Evolutionary conservation across 192 early-diverging fungal species (phyloP).

Genomic region (Chytriomyces hyalinus): DNA sequence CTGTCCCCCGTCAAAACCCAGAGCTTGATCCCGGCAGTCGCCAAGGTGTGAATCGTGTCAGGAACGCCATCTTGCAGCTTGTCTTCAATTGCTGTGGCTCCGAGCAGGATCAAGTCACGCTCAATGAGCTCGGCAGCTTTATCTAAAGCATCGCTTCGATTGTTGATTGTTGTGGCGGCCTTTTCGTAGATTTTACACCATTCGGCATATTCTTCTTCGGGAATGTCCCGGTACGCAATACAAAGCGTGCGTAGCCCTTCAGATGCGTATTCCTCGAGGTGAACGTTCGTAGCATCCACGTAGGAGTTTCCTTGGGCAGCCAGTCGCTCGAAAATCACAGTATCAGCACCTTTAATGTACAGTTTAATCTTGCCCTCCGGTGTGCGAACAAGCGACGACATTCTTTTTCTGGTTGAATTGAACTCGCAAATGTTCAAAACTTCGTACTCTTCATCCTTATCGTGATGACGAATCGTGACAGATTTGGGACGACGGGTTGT

Average conservation of each 20-base stretch:
- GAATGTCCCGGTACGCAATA: slow-evolving; percentile 91
- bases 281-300: slow-evolving; percentile 68
- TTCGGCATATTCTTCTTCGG: slow-evolving; percentile 81
- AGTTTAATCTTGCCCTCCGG: slow-evolving; percentile 84
- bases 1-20: slow-evolving; percentile 98
- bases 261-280: slow-evolving; percentile 80
- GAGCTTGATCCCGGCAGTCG: slow-evolving; percentile 93
- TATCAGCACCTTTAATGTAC: slow-evolving; percentile 98
- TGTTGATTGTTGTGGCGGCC: slow-evolving; percentile 83
- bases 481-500: slow-evolving; percentile 59
- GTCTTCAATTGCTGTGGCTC: slow-evolving; percentile 98
- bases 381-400: slow-evolving; percentile 89
- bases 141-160: slow-evolving; percentile 86
- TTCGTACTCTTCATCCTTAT: slow-evolving; percentile 76
- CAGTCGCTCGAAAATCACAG: slow-evolving; percentile 92
- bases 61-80: slow-evolving; percentile 98
- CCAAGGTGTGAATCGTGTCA: slow-evolving; percentile 95
- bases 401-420: slow-evolving; percentile 98
- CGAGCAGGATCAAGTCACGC: slow-evolving; percentile 86
- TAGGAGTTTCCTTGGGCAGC: slow-evolving; percentile 70
- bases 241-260: slow-evolving; percentile 96
- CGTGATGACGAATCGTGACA: slow-evolving; percentile 52
- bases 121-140: slow-evolving; percentile 96
- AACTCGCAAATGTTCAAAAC: slow-evolving; percentile 97
- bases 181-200: slow-evolving; percentile 87